Evolutionary conservation across 371 early-diverging fungal species (phyloP).

Genomic region (Rhizopus sp.): DNA sequence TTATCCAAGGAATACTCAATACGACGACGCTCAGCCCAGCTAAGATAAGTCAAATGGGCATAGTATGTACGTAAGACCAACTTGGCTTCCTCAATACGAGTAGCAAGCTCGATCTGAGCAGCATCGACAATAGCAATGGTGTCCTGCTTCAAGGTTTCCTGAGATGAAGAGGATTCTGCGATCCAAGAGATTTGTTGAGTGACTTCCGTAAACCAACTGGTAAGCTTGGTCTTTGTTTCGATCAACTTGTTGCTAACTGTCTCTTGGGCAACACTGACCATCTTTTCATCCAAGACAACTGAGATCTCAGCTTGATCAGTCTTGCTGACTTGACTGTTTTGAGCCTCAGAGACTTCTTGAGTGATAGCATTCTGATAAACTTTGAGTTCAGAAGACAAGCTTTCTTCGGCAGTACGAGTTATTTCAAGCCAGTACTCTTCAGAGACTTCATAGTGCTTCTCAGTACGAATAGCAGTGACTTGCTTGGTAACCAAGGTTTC

Average conservation of each 20-base stretch:
- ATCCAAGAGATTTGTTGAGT: constrained; percentile 26
- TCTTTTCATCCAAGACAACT: constrained; percentile 27
- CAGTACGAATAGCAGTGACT: constrained; percentile 16
- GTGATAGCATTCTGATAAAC: constrained; percentile 34
- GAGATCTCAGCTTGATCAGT: constrained; percentile 20
- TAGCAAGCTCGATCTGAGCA: constrained; percentile 27
- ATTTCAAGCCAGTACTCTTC: constrained; percentile 27
- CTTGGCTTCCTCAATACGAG: constrained; percentile 32
- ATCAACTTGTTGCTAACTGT: constrained; percentile 23
- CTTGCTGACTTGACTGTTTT: constrained; percentile 16
- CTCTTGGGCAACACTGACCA: constrained; percentile 26
- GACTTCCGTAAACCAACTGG: constrained; percentile 34
- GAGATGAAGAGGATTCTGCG: constrained; percentile 11
- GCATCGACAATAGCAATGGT: constrained; percentile 28
- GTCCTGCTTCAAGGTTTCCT: constrained; percentile 18
- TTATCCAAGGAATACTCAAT: constrained; percentile 28
- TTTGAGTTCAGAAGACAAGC: constrained; percentile 26
- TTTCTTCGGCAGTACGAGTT: constrained; percentile 27
- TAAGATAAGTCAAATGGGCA: constrained; percentile 31
- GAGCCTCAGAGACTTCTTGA: constrained; percentile 21
- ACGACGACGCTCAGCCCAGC: constrained; percentile 32
- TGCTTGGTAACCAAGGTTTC: constrained; percentile 24
- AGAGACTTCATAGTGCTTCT: constrained; percentile 22
- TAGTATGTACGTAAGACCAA: constrained; percentile 28
- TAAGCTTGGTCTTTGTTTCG: constrained; percentile 29